A percentile compares a stretch with the other conserved stretches of the same genome.
Conservation (phyloP, 1,139 yeast genomes). For the Entelexis paramagnoliae region DNA sequence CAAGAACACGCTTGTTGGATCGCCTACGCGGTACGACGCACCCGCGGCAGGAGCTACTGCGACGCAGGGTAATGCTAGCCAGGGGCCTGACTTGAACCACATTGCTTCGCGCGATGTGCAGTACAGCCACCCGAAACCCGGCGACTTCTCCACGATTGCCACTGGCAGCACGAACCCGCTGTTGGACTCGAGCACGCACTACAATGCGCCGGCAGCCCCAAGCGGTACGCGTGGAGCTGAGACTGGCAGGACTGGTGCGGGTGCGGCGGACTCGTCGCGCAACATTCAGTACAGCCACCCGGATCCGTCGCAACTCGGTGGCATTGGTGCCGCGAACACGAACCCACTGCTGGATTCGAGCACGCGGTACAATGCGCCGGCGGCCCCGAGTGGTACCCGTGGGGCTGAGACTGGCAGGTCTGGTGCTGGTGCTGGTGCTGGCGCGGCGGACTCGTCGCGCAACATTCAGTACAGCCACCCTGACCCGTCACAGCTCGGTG, state of each 20-base stretch:
- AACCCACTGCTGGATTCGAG: slow-evolving; percentile 10
- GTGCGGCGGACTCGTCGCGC: neutral
- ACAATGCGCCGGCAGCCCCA: neutral
- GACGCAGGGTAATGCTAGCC: too few relatives aligned
- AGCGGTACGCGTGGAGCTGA: neutral
- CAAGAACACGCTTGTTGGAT: neutral
- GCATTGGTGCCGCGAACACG: slow-evolving; percentile 3
- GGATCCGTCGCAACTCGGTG: neutral
- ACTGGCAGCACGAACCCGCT: slow-evolving; percentile 11
- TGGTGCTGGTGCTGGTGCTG: neutral
- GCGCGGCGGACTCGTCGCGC: neutral
- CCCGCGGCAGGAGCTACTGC: neutral
- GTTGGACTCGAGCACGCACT: slow-evolving; percentile 11
- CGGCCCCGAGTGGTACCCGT: neutral
- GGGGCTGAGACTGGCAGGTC: neutral
- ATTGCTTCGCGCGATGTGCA: slow-evolving; percentile 6
- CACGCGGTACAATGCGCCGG: neutral
- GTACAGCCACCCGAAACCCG: slow-evolving; percentile 5
- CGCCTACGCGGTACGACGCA: neutral
- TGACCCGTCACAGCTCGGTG: neutral
- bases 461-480: slow-evolving; percentile 6
- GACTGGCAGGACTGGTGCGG: neutral
- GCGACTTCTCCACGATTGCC: slow-evolving; percentile 7
- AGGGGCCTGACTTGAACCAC: neutral
- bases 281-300: slow-evolving; percentile 6